phyloP scores from a whole-genome alignment of 345 rosid species.

The Euclidium syriacum region DNA sequence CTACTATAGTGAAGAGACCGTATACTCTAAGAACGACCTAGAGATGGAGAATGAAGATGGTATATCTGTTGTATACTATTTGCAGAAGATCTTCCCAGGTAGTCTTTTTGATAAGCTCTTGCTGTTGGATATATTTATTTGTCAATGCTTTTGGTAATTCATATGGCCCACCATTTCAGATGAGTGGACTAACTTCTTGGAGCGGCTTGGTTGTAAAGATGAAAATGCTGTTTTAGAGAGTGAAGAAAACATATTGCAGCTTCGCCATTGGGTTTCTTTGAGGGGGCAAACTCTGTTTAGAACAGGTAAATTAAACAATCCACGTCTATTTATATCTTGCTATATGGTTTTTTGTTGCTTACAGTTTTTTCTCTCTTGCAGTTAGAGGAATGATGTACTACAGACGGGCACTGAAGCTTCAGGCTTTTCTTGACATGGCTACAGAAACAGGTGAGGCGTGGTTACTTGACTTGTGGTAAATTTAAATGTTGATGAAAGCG shows the following conservation, averaged over 20 bases:
- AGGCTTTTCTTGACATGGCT: slow-evolving; percentile 99
- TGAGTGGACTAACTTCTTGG: slow-evolving; percentile 97
- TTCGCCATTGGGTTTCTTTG: slow-evolving; percentile 95
- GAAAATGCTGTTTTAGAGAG: slow-evolving; percentile 72
- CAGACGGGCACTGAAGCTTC: slow-evolving; percentile 94
- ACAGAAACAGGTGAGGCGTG: slow-evolving; percentile 51
- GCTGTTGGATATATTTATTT: background rate
- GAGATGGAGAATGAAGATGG: slow-evolving; percentile 99
- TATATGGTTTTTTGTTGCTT: slow-evolving; percentile 11
- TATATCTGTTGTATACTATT: slow-evolving; percentile 81
- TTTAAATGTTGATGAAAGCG: slow-evolving; percentile 1
- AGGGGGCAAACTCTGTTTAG: slow-evolving; percentile 96
- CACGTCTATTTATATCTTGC: background rate
- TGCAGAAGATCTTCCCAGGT: slow-evolving; percentile 98
- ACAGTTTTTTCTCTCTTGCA: slow-evolving; percentile 33
- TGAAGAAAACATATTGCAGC: slow-evolving; percentile 93
- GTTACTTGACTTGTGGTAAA: slow-evolving; percentile 13
- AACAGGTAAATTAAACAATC: slow-evolving; percentile 55
- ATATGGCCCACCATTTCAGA: slow-evolving; percentile 39
- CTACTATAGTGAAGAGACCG: slow-evolving; percentile 95
- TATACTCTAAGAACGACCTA: slow-evolving; percentile 82
- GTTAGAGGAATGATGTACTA: slow-evolving; percentile 99
- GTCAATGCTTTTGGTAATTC: slow-evolving; percentile 8
- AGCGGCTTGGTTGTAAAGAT: slow-evolving; percentile 64
- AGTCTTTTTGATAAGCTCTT: slow-evolving; percentile 14